A percentile compares a stretch with the other conserved stretches of the same genome.
phyloP scores from a whole-genome alignment of 345 rosid genomes.

The Arabis hirsuta region DNA sequence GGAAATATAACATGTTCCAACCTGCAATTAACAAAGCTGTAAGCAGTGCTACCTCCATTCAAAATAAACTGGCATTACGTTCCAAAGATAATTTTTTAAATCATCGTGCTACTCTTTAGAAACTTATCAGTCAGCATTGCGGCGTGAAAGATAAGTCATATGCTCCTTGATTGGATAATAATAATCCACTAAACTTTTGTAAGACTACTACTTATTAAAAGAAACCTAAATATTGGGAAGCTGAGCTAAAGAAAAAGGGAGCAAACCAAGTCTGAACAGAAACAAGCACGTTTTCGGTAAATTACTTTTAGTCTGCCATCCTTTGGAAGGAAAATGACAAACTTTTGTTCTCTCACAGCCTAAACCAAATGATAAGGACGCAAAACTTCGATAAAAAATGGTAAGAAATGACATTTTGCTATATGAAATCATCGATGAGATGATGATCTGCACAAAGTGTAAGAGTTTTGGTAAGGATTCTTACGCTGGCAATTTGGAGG shows the following conservation, averaged over 20 bases:
- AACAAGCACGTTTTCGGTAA: not conserved
- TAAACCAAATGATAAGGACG: not conserved
- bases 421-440: not conserved
- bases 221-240: not conserved
- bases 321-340: not conserved
- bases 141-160: constrained; percentile 6
- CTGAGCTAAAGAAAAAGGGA: not conserved
- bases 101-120: constrained; percentile 21
- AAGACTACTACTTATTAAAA: constrained; percentile 2
- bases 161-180: constrained; percentile 5
- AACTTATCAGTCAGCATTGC: constrained; percentile 23
- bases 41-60: constrained; percentile 28
- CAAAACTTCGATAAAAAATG: not conserved
- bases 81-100: not conserved
- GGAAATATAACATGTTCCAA: constrained; percentile 86
- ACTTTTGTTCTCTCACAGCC: not conserved
- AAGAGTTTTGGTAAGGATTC: constrained; percentile 39
- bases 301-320: not conserved
- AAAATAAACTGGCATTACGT: constrained; percentile 5
- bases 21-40: constrained; percentile 52
- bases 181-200: not conserved
- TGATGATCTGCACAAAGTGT: constrained; percentile 16
- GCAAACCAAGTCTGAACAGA: not conserved
- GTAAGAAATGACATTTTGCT: not conserved
- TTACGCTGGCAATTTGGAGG: constrained; percentile 89